Evolutionary conservation across 73 alveolate genomes (phyloP), one percentile per base, ranked within the genome.

Genomic region (Paramecium tetraurelia): DNA sequence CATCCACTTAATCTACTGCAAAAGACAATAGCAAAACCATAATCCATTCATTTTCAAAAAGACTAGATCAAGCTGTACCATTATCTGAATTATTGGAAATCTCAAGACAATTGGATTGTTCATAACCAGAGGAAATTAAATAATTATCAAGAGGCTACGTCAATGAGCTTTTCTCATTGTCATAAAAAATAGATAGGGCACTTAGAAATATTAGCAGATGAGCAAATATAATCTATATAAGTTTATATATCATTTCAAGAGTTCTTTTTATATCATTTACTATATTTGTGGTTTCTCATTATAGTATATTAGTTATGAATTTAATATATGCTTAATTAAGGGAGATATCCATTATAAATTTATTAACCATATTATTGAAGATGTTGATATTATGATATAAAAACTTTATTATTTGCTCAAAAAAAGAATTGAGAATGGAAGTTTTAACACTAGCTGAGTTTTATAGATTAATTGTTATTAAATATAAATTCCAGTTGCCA

Each of bases 61-160:
- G 59, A 72, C 1, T 72, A 8, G 86, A 72, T 72, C 8, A 0
- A 21, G 57, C 57, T 6, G 86, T 72, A 0, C 86, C 86, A n/a
- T 35, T 72, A 22, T 29, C 36, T 14, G 86, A 72, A 12, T 11
- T 72, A 72, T 38, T 72, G n/a, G 86, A 72, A 38, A 72, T 72
- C 12, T 36, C 86, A 20, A 31, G 86, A 12, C 12, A 72, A 72
- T 72, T 72, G 40, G 86, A 72, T 72, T 36, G 59, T 40, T 20
- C 59, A 16, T 16, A 33, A 16, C 63, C 59, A 21, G 86, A 72
- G n/a, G 86, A 72, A 1, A 72, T 72, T 12, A 72, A 43, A 36
- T 72, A 72, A 72, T 72, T 72, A 72, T 72, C 86, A 72, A 72
- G 59, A 72, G 46, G 86, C 21, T 72, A 72, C 22, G 86, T 72